phyloP scores from a whole-genome alignment of 1,139 yeast species.

The Suhomyces anneliseae region DNA sequence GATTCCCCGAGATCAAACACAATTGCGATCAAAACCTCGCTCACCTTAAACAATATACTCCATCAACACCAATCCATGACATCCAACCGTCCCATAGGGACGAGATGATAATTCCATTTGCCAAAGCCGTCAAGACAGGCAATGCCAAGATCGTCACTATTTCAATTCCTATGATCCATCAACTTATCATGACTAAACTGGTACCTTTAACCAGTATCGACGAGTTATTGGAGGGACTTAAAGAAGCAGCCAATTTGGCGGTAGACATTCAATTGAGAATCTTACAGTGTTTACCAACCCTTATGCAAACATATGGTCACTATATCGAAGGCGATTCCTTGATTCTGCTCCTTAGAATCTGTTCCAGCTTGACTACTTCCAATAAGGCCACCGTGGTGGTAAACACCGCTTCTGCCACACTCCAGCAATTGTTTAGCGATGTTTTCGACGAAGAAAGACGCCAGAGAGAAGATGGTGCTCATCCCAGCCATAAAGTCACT shows the following conservation, averaged over 20 bases:
- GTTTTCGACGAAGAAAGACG: conserved; percentile 54
- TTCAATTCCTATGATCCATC: conserved; percentile 35
- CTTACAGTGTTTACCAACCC: conserved; percentile 78
- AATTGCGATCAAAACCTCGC: conserved; percentile 65
- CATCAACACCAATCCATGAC: conserved; percentile 18
- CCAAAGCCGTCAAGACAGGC: conserved; percentile 70
- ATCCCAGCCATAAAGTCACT: conserved; percentile 26
- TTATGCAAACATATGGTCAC: conserved; percentile 62
- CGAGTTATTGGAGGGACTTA: conserved; percentile 61
- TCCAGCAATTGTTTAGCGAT: conserved; percentile 77
- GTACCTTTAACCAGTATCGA: conserved; percentile 54
- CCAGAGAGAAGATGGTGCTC: conserved; percentile 12
- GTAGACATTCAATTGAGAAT: conserved; percentile 83
- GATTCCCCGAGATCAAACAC: conserved; percentile 63
- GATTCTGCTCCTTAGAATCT: conserved; percentile 61
- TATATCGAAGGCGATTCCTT: conserved; percentile 58
- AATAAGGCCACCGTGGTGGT: conserved; percentile 75
- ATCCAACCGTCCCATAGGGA: conserved; percentile 38
- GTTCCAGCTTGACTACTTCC: conserved; percentile 68
- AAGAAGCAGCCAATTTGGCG: conserved; percentile 74
- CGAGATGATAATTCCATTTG: conserved; percentile 66
- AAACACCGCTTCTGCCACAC: conserved; percentile 92
- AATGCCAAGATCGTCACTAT: conserved; percentile 72
- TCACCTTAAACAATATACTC: conserved; percentile 36
- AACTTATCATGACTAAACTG: conserved; percentile 13